Percentiles rank a stretch among this genome's conserved stretches.
Conservation (phyloP, 2,329 filamentous ascomycete genomes). For the Fusarium siculi region DNA sequence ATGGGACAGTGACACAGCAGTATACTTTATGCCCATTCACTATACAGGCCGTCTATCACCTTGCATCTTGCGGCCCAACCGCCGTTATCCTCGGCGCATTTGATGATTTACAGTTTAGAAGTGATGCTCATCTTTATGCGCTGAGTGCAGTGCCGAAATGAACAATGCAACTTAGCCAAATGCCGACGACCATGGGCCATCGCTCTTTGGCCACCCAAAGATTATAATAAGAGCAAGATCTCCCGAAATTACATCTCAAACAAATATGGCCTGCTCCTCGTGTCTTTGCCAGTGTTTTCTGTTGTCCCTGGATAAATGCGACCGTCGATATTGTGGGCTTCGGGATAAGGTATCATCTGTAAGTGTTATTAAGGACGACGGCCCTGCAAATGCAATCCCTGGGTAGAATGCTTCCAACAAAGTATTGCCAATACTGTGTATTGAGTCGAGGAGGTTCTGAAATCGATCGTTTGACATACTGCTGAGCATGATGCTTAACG, state of each 20-base stretch:
- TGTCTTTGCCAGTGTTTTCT: neutral
- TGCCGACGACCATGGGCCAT: neutral
- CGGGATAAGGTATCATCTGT: neutral
- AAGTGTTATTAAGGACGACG: neutral
- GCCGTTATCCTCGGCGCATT: too few species aligned
- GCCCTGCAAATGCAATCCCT: neutral
- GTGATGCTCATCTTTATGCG: neutral
- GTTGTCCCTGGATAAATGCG: neutral
- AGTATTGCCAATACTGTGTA: too few species aligned
- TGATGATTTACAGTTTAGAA: neutral
- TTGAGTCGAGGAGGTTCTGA: too few species aligned
- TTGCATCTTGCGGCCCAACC: rapidly evolving
- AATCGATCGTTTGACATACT: neutral
- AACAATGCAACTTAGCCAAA: neutral
- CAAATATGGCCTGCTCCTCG: neutral
- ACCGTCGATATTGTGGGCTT: neutral
- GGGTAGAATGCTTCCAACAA: too few species aligned
- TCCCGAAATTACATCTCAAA: neutral
- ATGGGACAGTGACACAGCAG: neutral
- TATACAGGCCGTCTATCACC: neutral
- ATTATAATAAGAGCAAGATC: neutral
- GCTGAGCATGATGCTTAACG: neutral
- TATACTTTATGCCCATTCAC: neutral
- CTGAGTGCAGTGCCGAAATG: neutral
- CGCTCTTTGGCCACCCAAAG: neutral